Conservation (phyloP, 495 filamentous ascomycete genomes). For the Penicillium cinerascens region DNA sequence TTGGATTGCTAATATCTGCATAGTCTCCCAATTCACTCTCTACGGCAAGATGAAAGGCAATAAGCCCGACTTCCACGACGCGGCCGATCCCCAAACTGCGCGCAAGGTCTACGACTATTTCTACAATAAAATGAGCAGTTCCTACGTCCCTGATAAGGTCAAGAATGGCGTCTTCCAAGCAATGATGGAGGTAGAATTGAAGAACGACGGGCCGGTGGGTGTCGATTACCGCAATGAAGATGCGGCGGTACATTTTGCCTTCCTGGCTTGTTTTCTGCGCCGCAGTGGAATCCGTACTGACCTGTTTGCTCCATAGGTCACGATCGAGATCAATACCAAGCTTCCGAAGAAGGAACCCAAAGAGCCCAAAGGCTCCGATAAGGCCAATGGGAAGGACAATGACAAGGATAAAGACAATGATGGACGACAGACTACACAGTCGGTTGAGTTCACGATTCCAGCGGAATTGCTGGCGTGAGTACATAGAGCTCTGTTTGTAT, state of each 20-base stretch:
- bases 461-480: slow-evolving; percentile 37
- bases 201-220: slow-evolving; percentile 94
- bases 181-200: slow-evolving; percentile 95
- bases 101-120: slow-evolving; percentile 80
- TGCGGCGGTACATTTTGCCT: slow-evolving; percentile 55
- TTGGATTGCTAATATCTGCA: not conserved
- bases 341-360: slow-evolving; percentile 52
- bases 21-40: slow-evolving; percentile 98
- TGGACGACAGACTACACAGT: slow-evolving; percentile 15
- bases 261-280: slow-evolving; percentile 24
- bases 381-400: slow-evolving; percentile 14
- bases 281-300: slow-evolving; percentile 15
- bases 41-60: slow-evolving; percentile 85
- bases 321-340: slow-evolving; percentile 62
- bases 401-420: slow-evolving; percentile 12
- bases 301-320: slow-evolving; percentile 46
- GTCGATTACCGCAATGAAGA: slow-evolving; percentile 62
- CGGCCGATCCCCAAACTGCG: slow-evolving; percentile 71
- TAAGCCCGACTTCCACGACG: slow-evolving; percentile 93
- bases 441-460: slow-evolving; percentile 39
- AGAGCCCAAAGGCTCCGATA: slow-evolving; percentile 16
- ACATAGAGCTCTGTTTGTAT: slow-evolving; percentile 12
- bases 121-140: slow-evolving; percentile 66
- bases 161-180: slow-evolving; percentile 96
- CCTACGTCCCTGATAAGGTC: slow-evolving; percentile 72